Evolutionary conservation across 495 filamentous ascomycete genomes (phyloP).

Genomic region (Cryomyces minteri): DNA sequence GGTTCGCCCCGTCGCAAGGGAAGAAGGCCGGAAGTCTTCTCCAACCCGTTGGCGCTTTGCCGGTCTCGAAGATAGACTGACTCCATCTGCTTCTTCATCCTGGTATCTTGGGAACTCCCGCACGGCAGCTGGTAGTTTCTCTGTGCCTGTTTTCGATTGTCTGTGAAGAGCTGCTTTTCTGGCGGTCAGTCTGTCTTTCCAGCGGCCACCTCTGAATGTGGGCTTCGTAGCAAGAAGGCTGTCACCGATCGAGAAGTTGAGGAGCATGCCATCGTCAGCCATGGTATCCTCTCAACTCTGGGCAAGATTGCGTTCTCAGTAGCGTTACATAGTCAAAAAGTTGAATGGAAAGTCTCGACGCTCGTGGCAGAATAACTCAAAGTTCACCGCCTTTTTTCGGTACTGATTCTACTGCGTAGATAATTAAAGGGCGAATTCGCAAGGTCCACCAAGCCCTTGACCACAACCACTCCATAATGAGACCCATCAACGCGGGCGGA

Average conservation of each 20-base stretch:
- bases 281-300: constrained; percentile 24
- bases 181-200: constrained; percentile 71
- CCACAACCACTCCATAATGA: no score
- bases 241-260: constrained; percentile 73
- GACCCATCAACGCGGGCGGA: no score
- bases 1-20: neutral
- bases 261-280: constrained; percentile 88
- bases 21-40: constrained; percentile 7
- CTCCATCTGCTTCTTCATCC: neutral
- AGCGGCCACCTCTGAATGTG: constrained; percentile 73
- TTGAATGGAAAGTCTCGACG: no score
- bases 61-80: constrained; percentile 3
- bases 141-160: constrained; percentile 15
- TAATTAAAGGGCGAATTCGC: no score
- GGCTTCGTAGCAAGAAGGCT: constrained; percentile 31
- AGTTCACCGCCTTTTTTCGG: no score
- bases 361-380: no score
- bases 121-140: constrained; percentile 4
- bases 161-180: constrained; percentile 47
- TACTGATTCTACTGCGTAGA: no score
- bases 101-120: constrained; percentile 1
- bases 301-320: no score
- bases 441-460: no score
- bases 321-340: no score
- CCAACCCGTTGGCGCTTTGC: constrained; percentile 14